Conservation (phyloP, 108 stramenopile species). For the Cylindrotheca fusiformis region DNA sequence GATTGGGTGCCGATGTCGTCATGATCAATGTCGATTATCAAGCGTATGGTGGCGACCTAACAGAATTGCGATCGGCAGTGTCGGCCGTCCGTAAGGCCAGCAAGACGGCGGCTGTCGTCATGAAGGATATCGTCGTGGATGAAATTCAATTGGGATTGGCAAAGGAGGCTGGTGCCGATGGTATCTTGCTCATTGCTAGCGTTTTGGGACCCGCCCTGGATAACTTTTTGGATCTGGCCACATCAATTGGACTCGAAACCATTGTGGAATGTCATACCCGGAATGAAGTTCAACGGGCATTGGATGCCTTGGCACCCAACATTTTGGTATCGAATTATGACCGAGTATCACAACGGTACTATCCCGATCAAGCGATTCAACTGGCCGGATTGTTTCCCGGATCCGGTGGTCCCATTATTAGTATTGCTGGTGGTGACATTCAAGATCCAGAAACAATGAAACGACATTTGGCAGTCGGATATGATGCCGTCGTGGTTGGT, state of each 20-base stretch:
- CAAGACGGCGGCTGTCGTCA: slow-evolving; percentile 78
- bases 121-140: slow-evolving; percentile 92
- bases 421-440: slow-evolving; percentile 80
- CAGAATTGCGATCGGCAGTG: slow-evolving; percentile 76
- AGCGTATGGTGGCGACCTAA: slow-evolving; percentile 81
- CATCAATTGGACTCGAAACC: slow-evolving; percentile 82
- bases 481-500: slow-evolving; percentile 86
- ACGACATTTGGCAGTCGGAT: slow-evolving; percentile 79
- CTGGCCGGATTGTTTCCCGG: slow-evolving; percentile 87
- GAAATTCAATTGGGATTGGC: slow-evolving; percentile 88
- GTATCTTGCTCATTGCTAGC: slow-evolving; percentile 72
- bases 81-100: slow-evolving; percentile 58
- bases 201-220: slow-evolving; percentile 82
- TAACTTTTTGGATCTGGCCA: slow-evolving; percentile 83
- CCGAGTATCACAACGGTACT: slow-evolving; percentile 56
- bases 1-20: slow-evolving; percentile 84
- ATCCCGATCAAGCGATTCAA: slow-evolving; percentile 79
- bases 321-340: slow-evolving; percentile 87
- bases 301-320: slow-evolving; percentile 76
- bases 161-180: slow-evolving; percentile 88
- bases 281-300: slow-evolving; percentile 81
- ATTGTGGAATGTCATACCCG: slow-evolving; percentile 90
- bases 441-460: slow-evolving; percentile 79
- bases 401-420: slow-evolving; percentile 79
- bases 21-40: slow-evolving; percentile 88